Evolutionary conservation across 345 rosid genomes (phyloP).

Genomic region (Boechera retrofracta): DNA sequence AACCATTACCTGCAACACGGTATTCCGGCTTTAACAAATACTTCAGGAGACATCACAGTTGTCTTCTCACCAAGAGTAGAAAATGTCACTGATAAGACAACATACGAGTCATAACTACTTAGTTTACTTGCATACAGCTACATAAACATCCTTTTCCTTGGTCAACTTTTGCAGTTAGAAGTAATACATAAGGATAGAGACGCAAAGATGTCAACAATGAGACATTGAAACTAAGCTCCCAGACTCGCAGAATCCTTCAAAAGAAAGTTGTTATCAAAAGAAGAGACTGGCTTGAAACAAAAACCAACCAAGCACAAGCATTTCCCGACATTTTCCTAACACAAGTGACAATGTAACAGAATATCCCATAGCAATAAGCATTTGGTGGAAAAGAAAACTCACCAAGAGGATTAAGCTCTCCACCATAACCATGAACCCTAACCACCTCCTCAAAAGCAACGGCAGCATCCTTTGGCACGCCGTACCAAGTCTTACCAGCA

Average conservation of each 20-base stretch:
- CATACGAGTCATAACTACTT: slow-evolving; percentile 13
- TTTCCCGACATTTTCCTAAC: too few relatives aligned
- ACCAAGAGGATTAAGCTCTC: slow-evolving; percentile 50
- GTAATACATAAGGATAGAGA: background rate
- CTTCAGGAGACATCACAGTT: slow-evolving; percentile 97
- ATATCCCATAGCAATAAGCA: background rate
- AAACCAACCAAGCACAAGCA: slow-evolving; percentile 8
- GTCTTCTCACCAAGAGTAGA: slow-evolving; percentile 94
- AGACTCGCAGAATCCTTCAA: background rate
- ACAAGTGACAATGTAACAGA: slow-evolving; percentile 25
- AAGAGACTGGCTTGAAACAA: background rate
- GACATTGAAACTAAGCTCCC: background rate
- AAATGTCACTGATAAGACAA: slow-evolving; percentile 67
- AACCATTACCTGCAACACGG: slow-evolving; percentile 91
- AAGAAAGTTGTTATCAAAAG: background rate
- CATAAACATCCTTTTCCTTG: background rate
- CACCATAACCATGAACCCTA: slow-evolving; percentile 92
- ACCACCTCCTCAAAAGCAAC: slow-evolving; percentile 96
- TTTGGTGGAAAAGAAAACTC: slow-evolving; percentile 9
- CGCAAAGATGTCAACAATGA: background rate
- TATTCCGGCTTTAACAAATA: slow-evolving; percentile 80
- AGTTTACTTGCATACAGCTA: slow-evolving; percentile 8
- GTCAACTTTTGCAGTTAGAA: background rate
- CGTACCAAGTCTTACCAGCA: slow-evolving; percentile 97
- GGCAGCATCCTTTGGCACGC: slow-evolving; percentile 93